Percentiles rank a stretch among this genome's conserved stretches.
phyloP scores from a whole-genome alignment of 2,329 filamentous ascomycete genomes.

The Trichophyton benhamiae region DNA sequence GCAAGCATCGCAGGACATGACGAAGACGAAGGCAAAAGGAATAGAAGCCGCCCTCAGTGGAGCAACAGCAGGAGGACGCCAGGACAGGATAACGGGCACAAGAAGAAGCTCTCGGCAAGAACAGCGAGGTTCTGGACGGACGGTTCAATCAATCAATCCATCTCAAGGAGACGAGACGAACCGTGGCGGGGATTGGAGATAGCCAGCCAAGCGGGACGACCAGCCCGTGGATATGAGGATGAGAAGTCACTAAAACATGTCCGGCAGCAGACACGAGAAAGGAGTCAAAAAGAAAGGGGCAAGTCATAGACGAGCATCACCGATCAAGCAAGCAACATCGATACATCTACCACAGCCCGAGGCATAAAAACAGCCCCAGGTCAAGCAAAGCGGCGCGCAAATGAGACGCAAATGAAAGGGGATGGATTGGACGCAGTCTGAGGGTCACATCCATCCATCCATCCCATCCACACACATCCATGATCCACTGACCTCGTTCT shows the following conservation, averaged over 20 bases:
- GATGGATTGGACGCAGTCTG: slow-evolving; percentile 2
- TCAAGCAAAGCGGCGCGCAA: slow-evolving; percentile 1
- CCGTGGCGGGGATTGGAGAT: slow-evolving; percentile 2
- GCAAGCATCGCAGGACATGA: slow-evolving; percentile 4
- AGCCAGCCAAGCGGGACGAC: slow-evolving; percentile 5
- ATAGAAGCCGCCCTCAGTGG: not conserved
- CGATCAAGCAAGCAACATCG: not conserved
- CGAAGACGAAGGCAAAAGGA: slow-evolving; percentile 4
- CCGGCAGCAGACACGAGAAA: slow-evolving; percentile 1
- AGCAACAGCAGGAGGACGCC: not conserved
- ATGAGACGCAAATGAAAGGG: slow-evolving; percentile 4
- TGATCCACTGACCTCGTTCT: slow-evolving; percentile 3
- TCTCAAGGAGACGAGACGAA: not conserved
- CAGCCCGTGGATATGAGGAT: not conserved
- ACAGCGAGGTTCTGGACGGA: not conserved
- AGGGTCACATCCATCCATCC: slow-evolving; percentile 4
- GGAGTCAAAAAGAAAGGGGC: slow-evolving; percentile 2
- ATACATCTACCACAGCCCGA: not conserved
- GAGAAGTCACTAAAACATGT: slow-evolving; percentile 2
- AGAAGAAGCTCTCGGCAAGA: slow-evolving; percentile 2
- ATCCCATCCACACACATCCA: slow-evolving; percentile 2
- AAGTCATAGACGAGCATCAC: slow-evolving; percentile 2
- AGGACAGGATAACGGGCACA: not conserved
- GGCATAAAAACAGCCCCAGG: not conserved
- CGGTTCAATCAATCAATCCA: not conserved